Percentiles rank a stretch among this genome's conserved stretches.
Conservation (phyloP, 768 basidiomycete species). For the Leccinum disarticulatum region DNA sequence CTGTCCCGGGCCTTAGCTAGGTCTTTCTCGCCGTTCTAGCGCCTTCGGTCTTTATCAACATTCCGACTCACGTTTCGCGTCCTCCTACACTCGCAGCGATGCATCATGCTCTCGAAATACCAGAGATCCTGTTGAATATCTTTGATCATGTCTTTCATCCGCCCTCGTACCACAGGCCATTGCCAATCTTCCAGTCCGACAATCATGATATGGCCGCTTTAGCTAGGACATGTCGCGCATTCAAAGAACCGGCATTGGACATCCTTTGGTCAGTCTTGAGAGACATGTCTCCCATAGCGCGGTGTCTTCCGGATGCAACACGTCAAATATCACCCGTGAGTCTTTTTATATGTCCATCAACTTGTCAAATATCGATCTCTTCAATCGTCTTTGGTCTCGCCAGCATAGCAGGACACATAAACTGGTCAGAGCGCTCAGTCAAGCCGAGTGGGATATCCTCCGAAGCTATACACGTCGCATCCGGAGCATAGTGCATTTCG, state of each 20-base stretch:
- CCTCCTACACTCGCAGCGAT: neutral
- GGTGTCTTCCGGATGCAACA: neutral
- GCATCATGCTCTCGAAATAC: neutral
- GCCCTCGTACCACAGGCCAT: neutral
- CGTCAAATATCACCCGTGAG: neutral
- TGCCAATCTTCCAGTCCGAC: neutral
- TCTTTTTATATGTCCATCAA: neutral
- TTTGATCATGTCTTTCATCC: neutral
- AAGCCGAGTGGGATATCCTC: neutral
- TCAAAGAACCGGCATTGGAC: neutral
- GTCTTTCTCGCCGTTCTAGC: neutral
- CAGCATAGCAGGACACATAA: neutral
- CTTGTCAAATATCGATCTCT: neutral
- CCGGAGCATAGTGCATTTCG: neutral
- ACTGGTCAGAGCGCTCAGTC: neutral
- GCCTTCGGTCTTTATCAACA: neutral
- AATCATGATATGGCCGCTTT: neutral
- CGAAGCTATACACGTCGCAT: neutral
- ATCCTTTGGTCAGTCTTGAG: neutral
- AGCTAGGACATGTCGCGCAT: neutral
- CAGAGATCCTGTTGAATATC: neutral
- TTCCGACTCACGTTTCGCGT: neutral
- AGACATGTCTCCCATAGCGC: neutral
- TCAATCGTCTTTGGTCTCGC: neutral
- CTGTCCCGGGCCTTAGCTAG: too few species aligned